Evolutionary conservation across 352 stramenopile species (phyloP).

Genomic region (Pythium insidiosum): DNA sequence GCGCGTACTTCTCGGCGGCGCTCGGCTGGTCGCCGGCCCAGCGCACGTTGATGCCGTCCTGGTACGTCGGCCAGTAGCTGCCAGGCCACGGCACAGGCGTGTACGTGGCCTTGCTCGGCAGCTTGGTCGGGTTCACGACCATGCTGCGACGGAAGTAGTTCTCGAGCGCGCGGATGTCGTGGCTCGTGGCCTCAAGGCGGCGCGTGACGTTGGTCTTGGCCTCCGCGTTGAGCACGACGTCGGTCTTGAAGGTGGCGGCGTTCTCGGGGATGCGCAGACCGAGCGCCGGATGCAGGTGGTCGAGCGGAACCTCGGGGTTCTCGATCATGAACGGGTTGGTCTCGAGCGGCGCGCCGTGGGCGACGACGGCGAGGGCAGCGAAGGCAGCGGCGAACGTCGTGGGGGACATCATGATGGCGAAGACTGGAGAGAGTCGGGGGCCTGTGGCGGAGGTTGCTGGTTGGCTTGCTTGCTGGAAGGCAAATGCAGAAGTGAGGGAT

Average conservation of each 20-base stretch:
- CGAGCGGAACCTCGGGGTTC: neutral
- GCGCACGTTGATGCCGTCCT: conserved; percentile 33
- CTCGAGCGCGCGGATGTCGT: conserved; percentile 4
- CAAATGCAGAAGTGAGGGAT: too few species aligned
- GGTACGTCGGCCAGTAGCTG: conserved; percentile 58
- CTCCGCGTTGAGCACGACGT: neutral
- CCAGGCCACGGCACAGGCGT: conserved; percentile 21
- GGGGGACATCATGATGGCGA: too few species aligned
- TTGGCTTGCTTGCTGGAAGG: too few species aligned
- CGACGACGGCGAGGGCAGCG: too few species aligned
- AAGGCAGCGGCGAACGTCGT: too few species aligned
- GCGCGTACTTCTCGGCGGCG: conserved; percentile 11
- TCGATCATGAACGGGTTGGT: neutral
- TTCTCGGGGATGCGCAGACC: neutral
- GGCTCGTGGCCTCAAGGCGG: neutral
- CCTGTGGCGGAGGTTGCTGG: too few species aligned
- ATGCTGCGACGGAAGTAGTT: conserved; percentile 2
- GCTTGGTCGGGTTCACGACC: neutral
- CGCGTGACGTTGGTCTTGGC: neutral
- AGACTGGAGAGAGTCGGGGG: too few species aligned
- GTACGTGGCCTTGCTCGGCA: neutral
- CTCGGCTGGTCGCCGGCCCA: neutral
- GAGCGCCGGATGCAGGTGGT: neutral
- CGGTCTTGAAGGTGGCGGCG: neutral
- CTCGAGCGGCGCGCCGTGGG: neutral